A percentile compares a stretch with the other conserved stretches of the same genome.
These are phyloP conservation scores for Clarireedia monteithiana DNA, from an alignment of 2,329 filamentous ascomycete species.

Conservation along the genomic window DNA sequence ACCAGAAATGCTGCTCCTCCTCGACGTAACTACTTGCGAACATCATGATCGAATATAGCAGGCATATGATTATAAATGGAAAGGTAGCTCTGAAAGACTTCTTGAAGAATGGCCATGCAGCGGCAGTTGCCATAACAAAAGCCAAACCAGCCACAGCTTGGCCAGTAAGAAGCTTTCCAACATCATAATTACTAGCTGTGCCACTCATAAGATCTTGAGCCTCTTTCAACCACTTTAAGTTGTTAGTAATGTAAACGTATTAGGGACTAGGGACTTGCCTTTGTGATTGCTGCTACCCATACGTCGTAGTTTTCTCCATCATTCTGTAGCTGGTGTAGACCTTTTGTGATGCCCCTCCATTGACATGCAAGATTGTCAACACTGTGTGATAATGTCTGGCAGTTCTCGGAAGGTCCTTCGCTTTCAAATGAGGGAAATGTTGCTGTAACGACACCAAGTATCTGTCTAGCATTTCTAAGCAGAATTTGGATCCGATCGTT, in stretches of 20 bases:
- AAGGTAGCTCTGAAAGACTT: slow-evolving; percentile 27
- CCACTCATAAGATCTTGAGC: slow-evolving; percentile 72
- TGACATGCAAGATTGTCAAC: slow-evolving; percentile 59
- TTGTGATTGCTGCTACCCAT: slow-evolving; percentile 38
- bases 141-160: slow-evolving; percentile 32
- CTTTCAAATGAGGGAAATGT: slow-evolving; percentile 53
- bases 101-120: slow-evolving; percentile 34
- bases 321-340: slow-evolving; percentile 11
- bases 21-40: slow-evolving; percentile 97
- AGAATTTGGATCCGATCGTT: slow-evolving; percentile 60
- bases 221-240: slow-evolving; percentile 33
- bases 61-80: slow-evolving; percentile 43
- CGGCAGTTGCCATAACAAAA: slow-evolving; percentile 31
- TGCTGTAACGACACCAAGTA: slow-evolving; percentile 67
- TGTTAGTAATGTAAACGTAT: slow-evolving; percentile 12
- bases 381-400: slow-evolving; percentile 15
- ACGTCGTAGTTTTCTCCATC: slow-evolving; percentile 29
- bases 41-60: slow-evolving; percentile 80
- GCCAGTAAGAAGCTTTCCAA: slow-evolving; percentile 49
- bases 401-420: slow-evolving; percentile 20
- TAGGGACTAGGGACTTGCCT: slow-evolving; percentile 27
- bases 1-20: slow-evolving; percentile 98
- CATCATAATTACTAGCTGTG: slow-evolving; percentile 87
- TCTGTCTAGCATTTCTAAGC: slow-evolving; percentile 71
- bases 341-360: slow-evolving; percentile 45